Base-by-base conservation (phyloP, 73 alveolate species). In the Effrenium voratum region DNA sequence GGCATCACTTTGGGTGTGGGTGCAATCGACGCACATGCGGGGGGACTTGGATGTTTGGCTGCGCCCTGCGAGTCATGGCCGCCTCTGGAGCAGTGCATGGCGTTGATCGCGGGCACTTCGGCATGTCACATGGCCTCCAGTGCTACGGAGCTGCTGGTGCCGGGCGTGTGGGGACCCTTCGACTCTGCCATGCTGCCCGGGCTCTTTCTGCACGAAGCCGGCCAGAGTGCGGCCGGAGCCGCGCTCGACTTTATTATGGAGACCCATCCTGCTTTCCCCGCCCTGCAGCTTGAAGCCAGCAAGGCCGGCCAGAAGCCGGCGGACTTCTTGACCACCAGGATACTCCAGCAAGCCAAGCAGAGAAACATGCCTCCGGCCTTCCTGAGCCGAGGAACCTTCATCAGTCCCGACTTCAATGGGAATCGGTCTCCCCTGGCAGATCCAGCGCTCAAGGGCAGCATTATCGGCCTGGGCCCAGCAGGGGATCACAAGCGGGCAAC, bases 331-430 rank as follows among this genome's bases (percentile, higher is more conserved):
- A 55, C 32, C 46, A 38, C 24, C 49, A 45, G 40, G 36, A 45
- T 86, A 6, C 55, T 8, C 30, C 28, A 3, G 3, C 41, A 57
- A 45, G 82, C 94, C 26, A 43, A 86, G 81, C 82, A 38, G 80
- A 57, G 76, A 32, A 45, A 70, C 1, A 15, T 40, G 8, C 34
- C 50, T 5, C 46, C 16, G 41, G 40, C 94, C 4, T 6, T 40
- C 38, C 46, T 85, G 66, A 57, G 82, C 6, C 94, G 82, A 4
- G 94, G 94, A 6, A 10, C 59, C 28, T 86, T 86, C 41, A 63
- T 86, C n/a, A 82, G 94, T 26, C 94, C 94, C 3, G 94, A 86
- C 94, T 86, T 86, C 83, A 86, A 70, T n/a, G 94, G 94, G 60
- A 86, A 86, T 43, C 76, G 94, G 28, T 86, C 94, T 12, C 94